Evolutionary conservation across 352 stramenopile species (phyloP), one percentile per base, ranked within the genome.

Genomic region (Phytopythium ostracodes): DNA sequence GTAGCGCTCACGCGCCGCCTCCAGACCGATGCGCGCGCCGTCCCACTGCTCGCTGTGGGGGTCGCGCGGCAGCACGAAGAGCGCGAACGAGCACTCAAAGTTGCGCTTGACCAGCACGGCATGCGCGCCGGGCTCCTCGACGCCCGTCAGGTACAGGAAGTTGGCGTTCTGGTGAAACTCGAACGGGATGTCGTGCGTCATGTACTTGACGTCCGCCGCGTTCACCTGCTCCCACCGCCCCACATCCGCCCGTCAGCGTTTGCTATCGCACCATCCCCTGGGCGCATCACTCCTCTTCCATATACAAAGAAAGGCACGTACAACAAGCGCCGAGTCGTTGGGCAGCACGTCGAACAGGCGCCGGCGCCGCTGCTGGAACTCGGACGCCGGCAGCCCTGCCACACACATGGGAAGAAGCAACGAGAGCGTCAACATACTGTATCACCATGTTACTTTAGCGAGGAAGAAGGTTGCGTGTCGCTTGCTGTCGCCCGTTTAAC

Each of bases 101-200:
- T 76, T 62, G 12, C 68, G 81, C 72, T 94, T 94, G 56, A 89
- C 71, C 43, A 94, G 72, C 65, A 94, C 79, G 4, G 85, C 85
- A 43, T 91, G 70, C 20, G 83, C 81, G 46, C 90, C 83, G 8
- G 85, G 85, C 62, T 94, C 83, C 54, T 94, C 85, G 3, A 91
- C 63, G 24, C 85, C 85, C 29, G 85, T 94, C 27, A 94, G 77
- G 68, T 94, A 94, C 62, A 91, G 73, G 56, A 94, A 94, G 71
- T 92, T 89, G 58, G 74, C 81, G 74, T 89, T 89, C 67, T 94
- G 85, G 59, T 88, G 83, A 59, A 94, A 94, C 43, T 94, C 85
- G 70, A 86, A 94, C 59, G 85, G 85, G 36, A 94, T 94, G 55
- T 94, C 85, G 72, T 94, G 77, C n/a, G 85, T 89, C 81, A 91